Evolutionary conservation across 2,329 filamentous ascomycete species (phyloP), one percentile per base, ranked within the genome.

Genomic region (Colletotrichum sp.): DNA sequence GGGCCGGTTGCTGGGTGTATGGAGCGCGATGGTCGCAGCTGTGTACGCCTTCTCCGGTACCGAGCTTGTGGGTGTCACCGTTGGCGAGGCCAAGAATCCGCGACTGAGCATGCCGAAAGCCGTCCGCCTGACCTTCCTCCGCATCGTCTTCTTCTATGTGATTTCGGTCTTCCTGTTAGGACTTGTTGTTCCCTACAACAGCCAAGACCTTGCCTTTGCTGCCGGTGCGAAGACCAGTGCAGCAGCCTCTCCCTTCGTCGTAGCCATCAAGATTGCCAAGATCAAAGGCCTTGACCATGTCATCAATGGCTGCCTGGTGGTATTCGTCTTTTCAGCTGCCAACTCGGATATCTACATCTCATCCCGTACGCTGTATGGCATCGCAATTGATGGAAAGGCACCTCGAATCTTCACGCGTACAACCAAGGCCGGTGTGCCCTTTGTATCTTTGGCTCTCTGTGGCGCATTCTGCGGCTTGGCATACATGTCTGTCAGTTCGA

Each of bases 71-170:
- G 92, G 92, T 81, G 92, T 94, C 21, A 94, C 92, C 0, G 92
- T 94, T 30, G 92, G 92, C 70, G 92, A 94, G 82, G 91, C 92
- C 1, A 91, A 93, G 79, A 93, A 94, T 82, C 93, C 93, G 3
- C 89, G 92, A 78, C 89, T 89, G 81, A 93, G 91, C 65, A 92
- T 94, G 72, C 93, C 93, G 3, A 87, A 90, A 60, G 93, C 93
- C 30, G 93, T 94, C 83, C 92, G 91, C 79, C 88, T 94, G 71
- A 94, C 92, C 52, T 93, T 94, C 82, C 92, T 90, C 84, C 92
- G 93, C 24, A 94, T 94, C 80, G 82, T 93, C 76, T 87, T 94
- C 83, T 94, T 94, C 85, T 94, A 94, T 84, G 87, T 93, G 72
- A 82, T 92, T 32, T 91, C 90, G 9, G 91, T 94, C 18, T 85